These are phyloP conservation scores for Sarocladium kiliense DNA, from an alignment of 2,329 filamentous ascomycete species.

Conservation along the genomic window DNA sequence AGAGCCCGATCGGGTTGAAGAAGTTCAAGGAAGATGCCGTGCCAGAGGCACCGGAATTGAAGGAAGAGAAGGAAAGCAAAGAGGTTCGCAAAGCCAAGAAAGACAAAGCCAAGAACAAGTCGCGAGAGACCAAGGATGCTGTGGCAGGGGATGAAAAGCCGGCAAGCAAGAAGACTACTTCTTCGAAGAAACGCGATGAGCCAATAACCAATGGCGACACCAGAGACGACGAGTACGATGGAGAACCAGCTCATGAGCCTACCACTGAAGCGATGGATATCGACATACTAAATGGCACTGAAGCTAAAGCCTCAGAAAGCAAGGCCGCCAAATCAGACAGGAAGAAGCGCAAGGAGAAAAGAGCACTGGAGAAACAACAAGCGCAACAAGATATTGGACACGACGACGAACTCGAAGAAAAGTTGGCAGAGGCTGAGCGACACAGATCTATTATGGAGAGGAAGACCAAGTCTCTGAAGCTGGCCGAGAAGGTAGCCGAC, in stretches of 20 bases:
- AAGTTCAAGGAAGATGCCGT: slow-evolving; percentile 14
- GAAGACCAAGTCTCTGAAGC: slow-evolving; percentile 48
- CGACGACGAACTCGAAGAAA: slow-evolving; percentile 21
- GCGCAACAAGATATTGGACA: slow-evolving; percentile 21
- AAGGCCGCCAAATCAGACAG: slow-evolving; percentile 14
- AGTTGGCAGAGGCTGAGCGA: slow-evolving; percentile 26
- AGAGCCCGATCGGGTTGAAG: slow-evolving; percentile 17
- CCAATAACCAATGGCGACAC: slow-evolving; percentile 12
- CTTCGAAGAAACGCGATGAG: slow-evolving; percentile 7
- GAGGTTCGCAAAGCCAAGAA: slow-evolving; percentile 12
- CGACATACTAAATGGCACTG: slow-evolving; percentile 6
- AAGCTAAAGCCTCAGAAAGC: not conserved
- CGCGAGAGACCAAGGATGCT: slow-evolving; percentile 9
- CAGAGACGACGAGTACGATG: slow-evolving; percentile 8
- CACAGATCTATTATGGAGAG: slow-evolving; percentile 51
- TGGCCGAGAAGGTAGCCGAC: slow-evolving; percentile 22
- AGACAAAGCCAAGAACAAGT: slow-evolving; percentile 12
- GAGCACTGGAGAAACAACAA: slow-evolving; percentile 15
- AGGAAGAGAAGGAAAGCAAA: slow-evolving; percentile 17
- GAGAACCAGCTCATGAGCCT: slow-evolving; percentile 9
- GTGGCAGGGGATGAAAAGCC: not conserved
- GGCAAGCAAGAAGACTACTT: slow-evolving; percentile 9
- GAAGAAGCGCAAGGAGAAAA: slow-evolving; percentile 28
- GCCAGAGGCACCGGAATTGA: not conserved
- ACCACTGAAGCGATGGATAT: slow-evolving; percentile 13